Percentiles rank a stretch among this genome's conserved stretches.
Evolutionary conservation across 2,329 filamentous ascomycete species (phyloP).

Genomic region (Aspergillus melleus): DNA sequence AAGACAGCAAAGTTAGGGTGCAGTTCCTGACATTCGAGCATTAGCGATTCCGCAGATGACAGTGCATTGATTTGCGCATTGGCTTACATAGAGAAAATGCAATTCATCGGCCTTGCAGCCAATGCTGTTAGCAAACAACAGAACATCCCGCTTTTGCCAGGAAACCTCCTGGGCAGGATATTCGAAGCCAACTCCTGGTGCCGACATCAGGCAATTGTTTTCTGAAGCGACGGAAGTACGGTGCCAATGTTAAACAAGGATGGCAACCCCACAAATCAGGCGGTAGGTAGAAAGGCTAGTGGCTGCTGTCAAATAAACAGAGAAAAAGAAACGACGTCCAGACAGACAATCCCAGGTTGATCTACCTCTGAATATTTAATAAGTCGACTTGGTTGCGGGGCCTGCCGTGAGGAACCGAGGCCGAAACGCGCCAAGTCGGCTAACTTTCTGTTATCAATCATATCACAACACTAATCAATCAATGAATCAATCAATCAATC

Average conservation of each 20-base stretch:
- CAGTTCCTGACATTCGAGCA: constrained; percentile 63
- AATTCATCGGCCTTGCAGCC: constrained; percentile 83
- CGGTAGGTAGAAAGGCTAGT: too few species aligned
- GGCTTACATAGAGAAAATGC: constrained; percentile 81
- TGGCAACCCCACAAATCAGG: not conserved
- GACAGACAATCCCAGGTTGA: not conserved
- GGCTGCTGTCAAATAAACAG: too few species aligned
- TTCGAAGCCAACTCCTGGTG: constrained; percentile 69
- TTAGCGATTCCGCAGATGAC: not conserved
- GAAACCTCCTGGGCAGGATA: constrained; percentile 73
- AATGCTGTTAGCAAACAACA: constrained; percentile 89
- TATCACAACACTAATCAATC: not conserved
- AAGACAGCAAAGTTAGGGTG: constrained; percentile 85
- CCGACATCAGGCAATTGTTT: constrained; percentile 37
- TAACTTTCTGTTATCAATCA: constrained; percentile 2
- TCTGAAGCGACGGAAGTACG: too few species aligned
- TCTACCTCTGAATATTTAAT: not conserved
- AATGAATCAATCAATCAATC: not conserved
- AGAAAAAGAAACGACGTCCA: too few species aligned
- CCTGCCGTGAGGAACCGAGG: constrained; percentile 14
- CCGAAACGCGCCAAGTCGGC: constrained; percentile 10
- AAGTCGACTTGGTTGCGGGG: constrained; percentile 10
- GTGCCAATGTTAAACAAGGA: not conserved
- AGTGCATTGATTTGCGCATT: not conserved
- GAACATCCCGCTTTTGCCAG: constrained; percentile 83